Percentiles rank a stretch among this genome's conserved stretches.
phyloP scores from a whole-genome alignment of 805 yeast genomes.

The Lipomyces lipofer region DNA sequence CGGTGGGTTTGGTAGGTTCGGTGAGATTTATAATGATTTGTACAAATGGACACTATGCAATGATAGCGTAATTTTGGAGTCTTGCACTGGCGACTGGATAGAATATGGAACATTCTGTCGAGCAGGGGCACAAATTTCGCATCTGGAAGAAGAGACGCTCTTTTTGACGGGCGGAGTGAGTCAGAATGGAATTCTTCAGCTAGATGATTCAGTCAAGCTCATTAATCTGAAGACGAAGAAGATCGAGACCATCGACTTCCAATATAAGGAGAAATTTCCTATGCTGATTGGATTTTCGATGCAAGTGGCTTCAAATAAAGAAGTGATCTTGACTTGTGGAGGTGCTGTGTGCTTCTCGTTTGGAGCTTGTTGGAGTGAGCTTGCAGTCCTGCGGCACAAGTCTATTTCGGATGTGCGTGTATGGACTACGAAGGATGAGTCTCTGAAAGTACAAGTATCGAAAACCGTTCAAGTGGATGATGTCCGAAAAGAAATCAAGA shows the following conservation, averaged over 20 bases:
- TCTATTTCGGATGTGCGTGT: neutral
- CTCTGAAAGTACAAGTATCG: neutral
- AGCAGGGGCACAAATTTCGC: conserved; percentile 20
- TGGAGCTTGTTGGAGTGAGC: conserved; percentile 57
- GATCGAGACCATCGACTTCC: neutral
- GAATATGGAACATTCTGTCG: conserved; percentile 12
- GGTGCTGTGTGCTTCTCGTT: conserved; percentile 84
- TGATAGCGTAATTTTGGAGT: conserved; percentile 40
- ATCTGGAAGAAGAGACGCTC: conserved; percentile 50
- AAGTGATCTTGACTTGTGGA: conserved; percentile 59
- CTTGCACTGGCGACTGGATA: conserved; percentile 37
- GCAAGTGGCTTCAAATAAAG: conserved; percentile 31
- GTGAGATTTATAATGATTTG: conserved; percentile 27
- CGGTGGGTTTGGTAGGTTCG: conserved; percentile 48
- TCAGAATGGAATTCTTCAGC: conserved; percentile 14
- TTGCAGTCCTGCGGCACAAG: conserved; percentile 3
- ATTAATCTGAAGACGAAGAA: conserved; percentile 4
- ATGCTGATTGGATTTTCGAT: conserved; percentile 24
- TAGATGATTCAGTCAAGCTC: conserved; percentile 9
- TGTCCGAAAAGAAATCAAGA: neutral
- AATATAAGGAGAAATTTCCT: conserved; percentile 10
- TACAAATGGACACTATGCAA: conserved; percentile 18
- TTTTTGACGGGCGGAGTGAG: conserved; percentile 36
- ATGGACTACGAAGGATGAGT: neutral
- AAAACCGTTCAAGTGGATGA: neutral